Conservation (phyloP, 2,329 filamentous ascomycete species). For the Apiospora koreana region DNA sequence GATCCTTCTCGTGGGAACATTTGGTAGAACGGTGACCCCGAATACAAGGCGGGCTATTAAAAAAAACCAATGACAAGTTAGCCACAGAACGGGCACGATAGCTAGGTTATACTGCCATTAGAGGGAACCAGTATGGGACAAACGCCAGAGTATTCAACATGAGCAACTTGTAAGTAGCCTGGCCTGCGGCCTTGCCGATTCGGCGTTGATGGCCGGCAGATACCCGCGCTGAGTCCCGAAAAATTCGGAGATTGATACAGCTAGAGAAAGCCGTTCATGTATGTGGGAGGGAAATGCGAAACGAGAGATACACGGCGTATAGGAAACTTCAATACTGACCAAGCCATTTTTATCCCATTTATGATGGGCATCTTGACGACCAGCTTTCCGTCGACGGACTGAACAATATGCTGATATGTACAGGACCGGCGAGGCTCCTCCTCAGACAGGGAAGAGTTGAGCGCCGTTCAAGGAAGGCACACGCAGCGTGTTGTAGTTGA, state of each 20-base stretch:
- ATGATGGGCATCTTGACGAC: conserved; percentile 62
- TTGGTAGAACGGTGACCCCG: conserved; percentile 76
- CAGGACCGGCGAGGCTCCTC: neutral
- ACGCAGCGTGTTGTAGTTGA: neutral
- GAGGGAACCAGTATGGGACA: neutral
- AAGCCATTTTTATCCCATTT: conserved; percentile 72
- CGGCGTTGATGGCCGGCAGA: neutral
- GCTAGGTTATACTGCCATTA: neutral
- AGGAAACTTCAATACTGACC: conserved; percentile 52
- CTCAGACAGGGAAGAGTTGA: neutral
- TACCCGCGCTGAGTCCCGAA: neutral
- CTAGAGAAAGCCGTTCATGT: neutral
- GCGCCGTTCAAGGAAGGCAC: neutral
- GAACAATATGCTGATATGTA: neutral
- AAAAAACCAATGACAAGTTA: conserved; percentile 14
- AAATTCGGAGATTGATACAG: neutral
- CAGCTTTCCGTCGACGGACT: conserved; percentile 1
- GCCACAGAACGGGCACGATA: conserved; percentile 9
- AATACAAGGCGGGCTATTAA: conserved; percentile 74
- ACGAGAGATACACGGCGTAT: neutral
- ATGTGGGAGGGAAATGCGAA: neutral
- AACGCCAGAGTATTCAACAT: neutral
- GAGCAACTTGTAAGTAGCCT: neutral
- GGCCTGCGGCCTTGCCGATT: neutral
- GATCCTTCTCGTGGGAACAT: conserved; percentile 68